Base-by-base conservation (phyloP, 805 yeast genomes). In the Candida arabinofermentans region DNA sequence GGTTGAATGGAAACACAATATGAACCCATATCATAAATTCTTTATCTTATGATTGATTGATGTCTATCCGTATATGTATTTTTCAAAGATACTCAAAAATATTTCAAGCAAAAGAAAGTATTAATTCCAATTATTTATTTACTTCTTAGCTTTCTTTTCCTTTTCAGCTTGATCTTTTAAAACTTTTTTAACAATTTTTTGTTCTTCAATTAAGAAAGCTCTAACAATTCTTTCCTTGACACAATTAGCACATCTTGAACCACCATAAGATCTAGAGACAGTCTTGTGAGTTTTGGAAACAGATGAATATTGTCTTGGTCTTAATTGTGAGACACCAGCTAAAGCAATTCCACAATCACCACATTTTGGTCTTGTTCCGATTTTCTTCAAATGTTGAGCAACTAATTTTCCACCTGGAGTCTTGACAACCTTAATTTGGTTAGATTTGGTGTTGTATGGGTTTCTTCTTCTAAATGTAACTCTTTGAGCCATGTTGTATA, bases 201-300 rank as follows among this genome's bases (percentile, higher is more conserved):
- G 98, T 81, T 93, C 99, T 81, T 95, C 99, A 61, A 93, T 87
- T 74, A 93, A 85, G 89, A 93, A 93, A 69, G 99, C 97, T 80
- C 99, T 91, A 72, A 91, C 91, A 65, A 93, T 83, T 84, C 97
- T 88, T 78, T 91, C 96, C 84, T 91, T 91, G 71, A 91, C 98
- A 80, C 96, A 88, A 86, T 80, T 88, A 73, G 91, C 96, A 79
- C 91, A 88, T 81, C 86, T 85, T 69, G 87, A 83, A 74, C 99
- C 99, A 81, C 99, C 99, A 90, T 93, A 93, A 65, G 96, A 90
- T 83, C 99, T 93, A 70, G 91, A 90, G 62, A 93, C 99, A 62
- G 96, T 86, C 84, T 93, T 93, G 80, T 84, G 86, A 69, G 96
- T 87, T 80, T 85, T 90, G 60, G 98, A 88, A 61, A 91, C 81